Percentiles rank a stretch among this genome's conserved stretches.
phyloP scores from a whole-genome alignment of 2,329 filamentous ascomycete species.

The Phoma sp. region DNA sequence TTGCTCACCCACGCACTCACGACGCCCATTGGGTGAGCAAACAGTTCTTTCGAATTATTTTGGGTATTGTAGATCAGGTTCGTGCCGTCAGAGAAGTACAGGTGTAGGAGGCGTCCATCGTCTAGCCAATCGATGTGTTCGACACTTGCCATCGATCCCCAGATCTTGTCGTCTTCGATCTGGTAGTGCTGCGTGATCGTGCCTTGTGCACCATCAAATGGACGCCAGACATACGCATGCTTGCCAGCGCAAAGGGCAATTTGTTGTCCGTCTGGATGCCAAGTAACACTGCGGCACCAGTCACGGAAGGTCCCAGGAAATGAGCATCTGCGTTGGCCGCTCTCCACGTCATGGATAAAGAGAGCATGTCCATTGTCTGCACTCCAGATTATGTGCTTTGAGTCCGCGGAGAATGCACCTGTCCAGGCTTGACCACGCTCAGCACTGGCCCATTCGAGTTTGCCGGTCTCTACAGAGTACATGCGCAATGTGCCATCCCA shows the following conservation, averaged over 20 bases:
- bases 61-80: constrained; percentile 33
- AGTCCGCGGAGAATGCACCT: constrained; percentile 37
- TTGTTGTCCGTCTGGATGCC: constrained; percentile 33
- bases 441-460: constrained; percentile 29
- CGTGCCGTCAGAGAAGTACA: constrained; percentile 30
- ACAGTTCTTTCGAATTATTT: constrained; percentile 38
- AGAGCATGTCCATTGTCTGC: constrained; percentile 20
- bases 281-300: constrained; percentile 33
- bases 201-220: constrained; percentile 27
- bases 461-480: constrained; percentile 28
- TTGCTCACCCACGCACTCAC: constrained; percentile 8
- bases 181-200: constrained; percentile 29
- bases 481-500: constrained; percentile 42
- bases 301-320: constrained; percentile 19
- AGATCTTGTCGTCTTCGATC: constrained; percentile 13
- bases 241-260: constrained; percentile 31
- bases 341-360: constrained; percentile 26
- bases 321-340: constrained; percentile 22
- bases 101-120: constrained; percentile 22
- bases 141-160: constrained; percentile 15
- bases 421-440: constrained; percentile 31
- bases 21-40: constrained; percentile 26
- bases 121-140: constrained; percentile 27
- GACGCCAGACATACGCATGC: constrained; percentile 33
- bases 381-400: constrained; percentile 36